Base-by-base conservation (phyloP, 2,329 filamentous ascomycete genomes). In the Fusarium tjaetaba region DNA sequence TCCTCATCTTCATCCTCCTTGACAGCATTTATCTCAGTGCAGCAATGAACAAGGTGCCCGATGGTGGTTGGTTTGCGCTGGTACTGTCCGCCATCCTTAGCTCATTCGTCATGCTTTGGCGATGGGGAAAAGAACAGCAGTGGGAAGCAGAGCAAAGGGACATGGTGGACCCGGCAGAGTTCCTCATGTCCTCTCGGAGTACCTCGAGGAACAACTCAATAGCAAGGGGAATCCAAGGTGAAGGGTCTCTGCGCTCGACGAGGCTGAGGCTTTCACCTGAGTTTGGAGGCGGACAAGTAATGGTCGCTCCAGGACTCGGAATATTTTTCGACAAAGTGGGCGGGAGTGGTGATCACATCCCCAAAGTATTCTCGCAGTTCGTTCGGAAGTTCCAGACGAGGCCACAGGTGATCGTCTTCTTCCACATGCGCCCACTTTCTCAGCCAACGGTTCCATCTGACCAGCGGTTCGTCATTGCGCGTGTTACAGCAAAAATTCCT, bases 301-400 rank as follows among this genome's bases (percentile, higher is more conserved):
- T 84, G 34, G 83, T 82, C 0, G 88, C 89, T 59, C 85, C 84
- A 63, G 93, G 86, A 34, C 86, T 89, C 11, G 93, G 91, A 3
- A 90, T 95, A 61, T 95, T 94, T 84, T 94, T 95, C 79, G 93
- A 95, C 82, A 95, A 95, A 81, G 86, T 89, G 2, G 92, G 93
- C 48, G 87, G 92, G 91, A 4, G 88, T 87, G 13, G 90, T 92
- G 78, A 78, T 45, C 75, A 77, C 26, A 78, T 78, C 18, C 77
- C 77, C 8, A 78, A 78, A 39, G 77, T 78, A 15, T 94, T 94
- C 79, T 88, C 90, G 7, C 91, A 95, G 59, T 95, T 94, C 78
- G 85, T 94, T 15, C 88, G 86, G 57, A 94, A 94, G 78, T 91
- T 95, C 70, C 88, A 88, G 52, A 89, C 90, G 0, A 84, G 88